phyloP scores from a whole-genome alignment of 2,329 filamentous ascomycete species.

The Pyricularia grisea region DNA sequence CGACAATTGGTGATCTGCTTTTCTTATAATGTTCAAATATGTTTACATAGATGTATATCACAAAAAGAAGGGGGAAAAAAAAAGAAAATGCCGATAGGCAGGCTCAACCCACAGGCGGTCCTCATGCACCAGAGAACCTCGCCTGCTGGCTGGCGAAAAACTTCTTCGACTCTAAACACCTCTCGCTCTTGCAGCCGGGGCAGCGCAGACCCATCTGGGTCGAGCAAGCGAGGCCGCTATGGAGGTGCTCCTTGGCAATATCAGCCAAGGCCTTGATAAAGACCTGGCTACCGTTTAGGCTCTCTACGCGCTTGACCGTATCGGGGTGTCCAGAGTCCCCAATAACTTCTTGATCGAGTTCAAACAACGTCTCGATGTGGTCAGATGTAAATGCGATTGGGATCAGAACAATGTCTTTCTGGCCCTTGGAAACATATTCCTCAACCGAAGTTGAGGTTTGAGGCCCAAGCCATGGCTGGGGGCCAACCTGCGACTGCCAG shows the following conservation, averaged over 20 bases:
- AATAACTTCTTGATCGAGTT: constrained; percentile 91
- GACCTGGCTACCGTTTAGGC: constrained; percentile 78
- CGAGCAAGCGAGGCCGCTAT: constrained; percentile 59
- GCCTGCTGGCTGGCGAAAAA: constrained; percentile 41
- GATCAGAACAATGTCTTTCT: constrained; percentile 83
- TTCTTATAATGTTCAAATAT: not conserved
- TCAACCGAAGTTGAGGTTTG: constrained; percentile 86
- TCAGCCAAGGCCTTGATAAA: constrained; percentile 89
- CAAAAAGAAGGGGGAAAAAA: not conserved
- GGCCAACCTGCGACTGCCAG: constrained; percentile 97
- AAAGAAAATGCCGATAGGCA: not conserved
- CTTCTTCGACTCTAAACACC: constrained; percentile 69
- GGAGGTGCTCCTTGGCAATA: constrained; percentile 72
- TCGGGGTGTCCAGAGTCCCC: constrained; percentile 71
- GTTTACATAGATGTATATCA: not conserved
- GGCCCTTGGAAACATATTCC: constrained; percentile 80
- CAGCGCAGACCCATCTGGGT: constrained; percentile 84
- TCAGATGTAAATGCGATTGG: constrained; percentile 98
- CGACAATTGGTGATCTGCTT: not conserved
- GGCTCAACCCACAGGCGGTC: not conserved
- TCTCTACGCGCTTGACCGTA: constrained; percentile 82
- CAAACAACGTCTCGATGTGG: constrained; percentile 94
- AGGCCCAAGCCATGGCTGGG: constrained; percentile 88
- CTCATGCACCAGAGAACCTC: constrained; percentile 3
- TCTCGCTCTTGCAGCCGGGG: constrained; percentile 85